A percentile compares a stretch with the other conserved stretches of the same genome.
Evolutionary conservation across 2,329 filamentous ascomycete genomes (phyloP).

Genomic region (Colletotrichum acutatum): DNA sequence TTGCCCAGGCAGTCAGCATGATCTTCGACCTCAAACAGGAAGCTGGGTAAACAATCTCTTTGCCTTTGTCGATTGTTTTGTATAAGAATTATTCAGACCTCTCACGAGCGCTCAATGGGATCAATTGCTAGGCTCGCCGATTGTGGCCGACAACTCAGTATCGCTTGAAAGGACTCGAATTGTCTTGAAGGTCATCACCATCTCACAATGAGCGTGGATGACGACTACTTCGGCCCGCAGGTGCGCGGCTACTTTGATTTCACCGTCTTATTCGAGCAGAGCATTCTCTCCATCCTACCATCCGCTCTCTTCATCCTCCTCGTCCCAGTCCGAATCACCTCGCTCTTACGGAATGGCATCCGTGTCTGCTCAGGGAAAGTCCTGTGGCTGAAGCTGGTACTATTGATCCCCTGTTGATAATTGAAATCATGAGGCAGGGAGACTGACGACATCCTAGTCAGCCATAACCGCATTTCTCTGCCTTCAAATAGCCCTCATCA

Average conservation of each 20-base stretch:
- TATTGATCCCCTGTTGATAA: fast-evolving
- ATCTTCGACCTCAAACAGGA: neutral
- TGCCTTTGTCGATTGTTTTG: neutral
- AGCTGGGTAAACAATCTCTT: neutral
- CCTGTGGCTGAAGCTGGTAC: constrained; percentile 41
- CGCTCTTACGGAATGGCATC: constrained; percentile 28
- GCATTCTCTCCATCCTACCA: constrained; percentile 43
- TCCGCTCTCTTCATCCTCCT: constrained; percentile 40
- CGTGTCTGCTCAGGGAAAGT: constrained; percentile 18
- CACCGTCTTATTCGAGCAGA: constrained; percentile 45
- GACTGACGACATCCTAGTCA: constrained; percentile 31
- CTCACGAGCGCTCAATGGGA: neutral
- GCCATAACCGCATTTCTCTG: constrained; percentile 23
- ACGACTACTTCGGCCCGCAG: constrained; percentile 40
- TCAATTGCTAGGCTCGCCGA: neutral
- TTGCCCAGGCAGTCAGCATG: neutral
- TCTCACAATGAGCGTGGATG: constrained; percentile 30
- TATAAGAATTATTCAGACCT: neutral
- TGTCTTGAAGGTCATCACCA: neutral
- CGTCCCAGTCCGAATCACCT: constrained; percentile 35
- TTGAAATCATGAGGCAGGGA: too few species aligned
- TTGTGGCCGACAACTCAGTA: too few species aligned
- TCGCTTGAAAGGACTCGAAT: neutral
- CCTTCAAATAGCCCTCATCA: constrained; percentile 41
- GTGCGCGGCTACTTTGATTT: constrained; percentile 43